Evolutionary conservation across 352 stramenopile species (phyloP), one percentile per base, ranked within the genome.

Genomic region (Peronospora tabacina): DNA sequence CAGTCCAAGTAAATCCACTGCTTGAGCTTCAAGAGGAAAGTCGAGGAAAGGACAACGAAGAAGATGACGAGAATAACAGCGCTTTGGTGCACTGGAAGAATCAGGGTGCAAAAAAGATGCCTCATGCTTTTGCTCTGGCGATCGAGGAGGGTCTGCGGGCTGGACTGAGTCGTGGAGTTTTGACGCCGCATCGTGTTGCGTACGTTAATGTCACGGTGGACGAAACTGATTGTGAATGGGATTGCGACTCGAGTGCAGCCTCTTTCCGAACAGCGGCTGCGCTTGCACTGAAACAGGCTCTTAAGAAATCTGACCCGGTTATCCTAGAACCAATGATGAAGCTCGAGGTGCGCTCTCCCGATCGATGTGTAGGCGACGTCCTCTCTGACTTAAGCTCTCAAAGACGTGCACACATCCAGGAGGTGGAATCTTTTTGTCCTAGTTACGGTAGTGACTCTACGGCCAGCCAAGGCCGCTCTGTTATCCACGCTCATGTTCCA

Each of bases 271-370:
- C 68, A 7, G 67, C 64, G 3, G 69, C 68, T n/a, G 68, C 70
- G 16, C 58, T 85, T 1, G 74, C 58, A 2, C 44, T 91, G 19
- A 83, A 82, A 41, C 42, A 77, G 8, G 77, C 70, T n/a, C 57
- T 93, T 0, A 64, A 65, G 9, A 46, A 82, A 35, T 79, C 76
- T 5, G 38, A 54, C 2, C 75, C 82, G 0, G 60, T 77, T 11
- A 63, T 89, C 2, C 54, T 93, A 4, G 82, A 93, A 63, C 82
- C 82, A 0, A 57, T 87, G 52, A 89, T 93, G 79, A 75, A 77
- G 58, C 68, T 93, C 17, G 69, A 87, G 15, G 73, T 90, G 19
- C 64, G 70, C 16, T 72, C 67, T 0, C 82, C 79, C 5, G 72
- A 88, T 32, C 68, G 65, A 10, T 82, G 58, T 34, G 63, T 87